A percentile compares a stretch with the other conserved stretches of the same genome.
Evolutionary conservation across 2,329 filamentous ascomycete species (phyloP).

Genomic region (Fusarium pseudonygamai): DNA sequence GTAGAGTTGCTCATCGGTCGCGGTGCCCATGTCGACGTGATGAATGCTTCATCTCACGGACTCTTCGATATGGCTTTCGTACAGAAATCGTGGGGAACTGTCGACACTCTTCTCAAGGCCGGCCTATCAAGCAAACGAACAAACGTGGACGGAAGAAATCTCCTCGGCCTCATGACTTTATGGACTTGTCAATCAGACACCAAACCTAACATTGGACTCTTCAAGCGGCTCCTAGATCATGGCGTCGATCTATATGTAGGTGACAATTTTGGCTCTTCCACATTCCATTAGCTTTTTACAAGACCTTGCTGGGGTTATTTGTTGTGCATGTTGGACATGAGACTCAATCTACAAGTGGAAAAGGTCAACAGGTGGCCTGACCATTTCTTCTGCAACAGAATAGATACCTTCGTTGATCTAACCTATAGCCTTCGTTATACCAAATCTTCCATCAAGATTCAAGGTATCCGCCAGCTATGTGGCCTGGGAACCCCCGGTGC

Average conservation of each 20-base stretch:
- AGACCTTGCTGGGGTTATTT: background rate
- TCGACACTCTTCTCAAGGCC: background rate
- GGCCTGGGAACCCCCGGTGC: background rate
- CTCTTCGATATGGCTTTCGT: background rate
- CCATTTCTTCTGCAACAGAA: background rate
- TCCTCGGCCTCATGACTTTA: background rate
- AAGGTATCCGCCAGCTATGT: background rate
- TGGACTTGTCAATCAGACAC: background rate
- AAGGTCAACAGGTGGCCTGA: background rate
- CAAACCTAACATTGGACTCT: background rate
- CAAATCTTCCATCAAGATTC: background rate
- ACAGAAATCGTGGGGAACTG: background rate
- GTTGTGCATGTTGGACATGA: background rate
- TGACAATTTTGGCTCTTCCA: fast-evolving
- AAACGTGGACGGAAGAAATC: background rate
- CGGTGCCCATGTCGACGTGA: background rate
- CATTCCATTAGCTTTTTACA: background rate
- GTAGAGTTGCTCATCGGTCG: background rate
- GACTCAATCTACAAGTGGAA: background rate
- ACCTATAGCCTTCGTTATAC: background rate
- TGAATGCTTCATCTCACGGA: background rate
- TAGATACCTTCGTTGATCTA: fast-evolving
- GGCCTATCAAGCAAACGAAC: background rate
- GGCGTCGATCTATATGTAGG: background rate
- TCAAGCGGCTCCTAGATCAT: background rate